Base-by-base conservation (phyloP, 2,329 filamentous ascomycete genomes). In the Trichophaea hybrida region DNA sequence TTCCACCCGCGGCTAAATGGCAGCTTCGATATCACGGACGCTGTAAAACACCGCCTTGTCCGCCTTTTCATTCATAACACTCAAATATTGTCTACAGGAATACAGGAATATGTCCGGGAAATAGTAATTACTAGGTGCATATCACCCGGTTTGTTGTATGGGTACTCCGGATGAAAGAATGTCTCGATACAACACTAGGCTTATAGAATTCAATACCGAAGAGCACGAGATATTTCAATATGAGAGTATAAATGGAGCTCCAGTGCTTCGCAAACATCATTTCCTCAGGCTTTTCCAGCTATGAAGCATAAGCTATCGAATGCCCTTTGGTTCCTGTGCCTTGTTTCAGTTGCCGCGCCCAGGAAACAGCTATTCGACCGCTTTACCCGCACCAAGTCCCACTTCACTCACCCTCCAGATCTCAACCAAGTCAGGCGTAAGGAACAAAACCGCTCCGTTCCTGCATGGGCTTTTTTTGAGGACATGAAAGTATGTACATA, bases 391-490 rank as follows among this genome's bases (percentile, higher is more conserved):
- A 12, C 51, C 24, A 6, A 37, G 31, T 33, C 24, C 53, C 15
- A 15, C 53, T 10, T 12, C 53, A 13, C 51, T 61, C 10, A 59
- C 48, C 46, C 56, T 64, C 35, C 60, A 64, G 43, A 58, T 64
- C 10, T 58, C 58, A 5, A 61, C 59, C 4, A 59, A 59, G 46
- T 61, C 57, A 4, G 63, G 63, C 33, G 17, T 35, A 2, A 52
- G 63, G 31, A 65, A 65, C 35, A 65, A 65, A 59, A 65, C 61
- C 17, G 58, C 63, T 1, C 63, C 63, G 8, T 53, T 61, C 40
- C 48, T 65, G 24, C 61, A 65, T n/a, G 61, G 63, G 8, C 32
- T 63, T 65, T 65, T 59, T 65, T 63, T 59, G 63, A 65, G 50
- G 63, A 65, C 54, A 65, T 65, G 37, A 65, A 65, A 46, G 62